A percentile compares a stretch with the other conserved stretches of the same genome.
phyloP scores from a whole-genome alignment of 2,329 filamentous ascomycete species.

The Biscogniauxia sp. region DNA sequence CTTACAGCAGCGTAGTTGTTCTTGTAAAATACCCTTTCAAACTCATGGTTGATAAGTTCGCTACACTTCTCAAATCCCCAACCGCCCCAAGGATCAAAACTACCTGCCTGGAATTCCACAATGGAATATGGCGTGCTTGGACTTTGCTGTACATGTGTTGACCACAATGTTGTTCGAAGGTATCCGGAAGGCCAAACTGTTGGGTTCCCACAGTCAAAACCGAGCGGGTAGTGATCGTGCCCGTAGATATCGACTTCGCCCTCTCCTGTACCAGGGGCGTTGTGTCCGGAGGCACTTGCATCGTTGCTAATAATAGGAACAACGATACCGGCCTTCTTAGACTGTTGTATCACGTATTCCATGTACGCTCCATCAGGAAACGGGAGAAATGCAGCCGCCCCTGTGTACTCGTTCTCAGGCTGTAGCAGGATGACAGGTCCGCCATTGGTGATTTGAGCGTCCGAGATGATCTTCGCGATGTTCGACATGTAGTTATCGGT shows the following conservation, averaged over 20 bases:
- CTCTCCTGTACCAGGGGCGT: background rate
- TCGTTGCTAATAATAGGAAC: background rate
- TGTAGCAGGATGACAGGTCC: slow-evolving; percentile 78
- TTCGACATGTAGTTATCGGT: slow-evolving; percentile 61
- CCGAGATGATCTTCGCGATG: slow-evolving; percentile 65
- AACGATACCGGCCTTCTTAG: background rate
- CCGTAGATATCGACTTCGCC: slow-evolving; percentile 35
- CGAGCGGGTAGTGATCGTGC: slow-evolving; percentile 43
- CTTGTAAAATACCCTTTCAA: slow-evolving; percentile 77
- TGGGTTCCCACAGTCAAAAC: slow-evolving; percentile 45
- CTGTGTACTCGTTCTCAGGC: slow-evolving; percentile 77
- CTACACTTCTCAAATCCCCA: slow-evolving; percentile 64
- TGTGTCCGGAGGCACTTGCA: background rate
- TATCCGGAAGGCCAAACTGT: slow-evolving; percentile 55
- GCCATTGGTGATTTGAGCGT: slow-evolving; percentile 77
- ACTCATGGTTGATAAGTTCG: slow-evolving; percentile 67
- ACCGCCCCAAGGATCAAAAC: slow-evolving; percentile 75
- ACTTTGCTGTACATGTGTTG: slow-evolving; percentile 57
- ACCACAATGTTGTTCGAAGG: slow-evolving; percentile 56
- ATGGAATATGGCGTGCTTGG: slow-evolving; percentile 58
- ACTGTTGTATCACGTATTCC: slow-evolving; percentile 62
- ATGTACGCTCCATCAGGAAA: slow-evolving; percentile 70
- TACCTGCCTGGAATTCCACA: slow-evolving; percentile 63
- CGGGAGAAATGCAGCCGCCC: slow-evolving; percentile 42
- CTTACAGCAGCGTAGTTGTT: slow-evolving; percentile 59